Percentiles rank a stretch among this genome's conserved stretches.
phyloP scores from a whole-genome alignment of 2,329 filamentous ascomycete genomes.

The Neocucurbitaria cava region DNA sequence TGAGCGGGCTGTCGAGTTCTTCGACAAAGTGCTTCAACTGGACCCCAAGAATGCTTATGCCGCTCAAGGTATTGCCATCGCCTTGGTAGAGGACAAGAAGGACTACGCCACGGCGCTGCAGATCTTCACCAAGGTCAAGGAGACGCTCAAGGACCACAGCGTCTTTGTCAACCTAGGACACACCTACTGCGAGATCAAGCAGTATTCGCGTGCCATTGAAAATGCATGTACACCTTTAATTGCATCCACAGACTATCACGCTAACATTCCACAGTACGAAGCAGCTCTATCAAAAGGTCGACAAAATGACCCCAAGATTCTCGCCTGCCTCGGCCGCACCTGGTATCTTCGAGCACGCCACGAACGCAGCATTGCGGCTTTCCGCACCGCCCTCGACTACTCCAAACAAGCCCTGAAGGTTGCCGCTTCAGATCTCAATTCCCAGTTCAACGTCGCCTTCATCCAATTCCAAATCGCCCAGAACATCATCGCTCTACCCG shows the following conservation, averaged over 20 bases:
- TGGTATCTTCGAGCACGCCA: conserved; percentile 83
- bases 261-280: conserved; percentile 70
- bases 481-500: conserved; percentile 75
- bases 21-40: conserved; percentile 94
- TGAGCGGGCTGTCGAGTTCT: conserved; percentile 94
- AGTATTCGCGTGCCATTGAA: conserved; percentile 91
- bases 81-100: conserved; percentile 91
- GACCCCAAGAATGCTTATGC: conserved; percentile 96
- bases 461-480: conserved; percentile 94
- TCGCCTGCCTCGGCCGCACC: conserved; percentile 85
- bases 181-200: conserved; percentile 86
- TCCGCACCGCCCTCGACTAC: conserved; percentile 70
- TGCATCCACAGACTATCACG: not conserved
- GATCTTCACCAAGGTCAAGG: conserved; percentile 88
- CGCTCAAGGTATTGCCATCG: conserved; percentile 93
- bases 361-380: conserved; percentile 67
- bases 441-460: conserved; percentile 97
- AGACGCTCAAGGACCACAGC: conserved; percentile 86
- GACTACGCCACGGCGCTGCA: conserved; percentile 82
- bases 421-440: conserved; percentile 83
- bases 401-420: conserved; percentile 74
- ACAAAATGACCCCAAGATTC: conserved; percentile 77
- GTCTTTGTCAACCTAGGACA: conserved; percentile 95
- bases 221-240: conserved; percentile 60
- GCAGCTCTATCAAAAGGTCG: conserved; percentile 79